phyloP scores from a whole-genome alignment of 768 basidiomycete species.

The Lenzites betulinus region DNA sequence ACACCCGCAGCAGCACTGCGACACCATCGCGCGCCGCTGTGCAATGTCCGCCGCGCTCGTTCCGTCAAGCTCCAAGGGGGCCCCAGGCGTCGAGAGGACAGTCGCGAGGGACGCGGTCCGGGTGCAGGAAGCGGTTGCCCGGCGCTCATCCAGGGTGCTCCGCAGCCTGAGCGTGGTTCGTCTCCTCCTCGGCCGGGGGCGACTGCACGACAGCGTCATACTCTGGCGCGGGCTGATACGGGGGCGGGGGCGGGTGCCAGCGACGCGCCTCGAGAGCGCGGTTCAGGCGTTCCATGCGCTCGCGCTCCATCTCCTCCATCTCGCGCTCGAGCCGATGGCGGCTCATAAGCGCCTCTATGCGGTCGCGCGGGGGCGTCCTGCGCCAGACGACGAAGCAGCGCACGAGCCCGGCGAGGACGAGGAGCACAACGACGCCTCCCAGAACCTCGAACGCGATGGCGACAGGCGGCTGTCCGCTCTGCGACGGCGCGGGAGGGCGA shows the following conservation, averaged over 20 bases:
- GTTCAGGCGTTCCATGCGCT: conserved; percentile 30
- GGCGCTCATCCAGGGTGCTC: no score
- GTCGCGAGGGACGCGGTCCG: neutral
- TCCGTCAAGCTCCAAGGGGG: no score
- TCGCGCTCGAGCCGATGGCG: conserved; percentile 53
- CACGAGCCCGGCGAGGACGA: conserved; percentile 38
- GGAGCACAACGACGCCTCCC: conserved; percentile 42
- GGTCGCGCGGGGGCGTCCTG: conserved; percentile 48
- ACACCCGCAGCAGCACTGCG: conserved; percentile 5
- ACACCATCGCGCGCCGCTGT: neutral
- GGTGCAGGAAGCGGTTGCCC: no score
- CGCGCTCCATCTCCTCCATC: conserved; percentile 49
- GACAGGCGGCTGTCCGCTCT: conserved; percentile 30
- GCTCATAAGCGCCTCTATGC: conserved; percentile 43
- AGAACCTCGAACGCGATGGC: conserved; percentile 49
- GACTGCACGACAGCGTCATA: conserved; percentile 36
- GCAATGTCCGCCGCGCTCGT: neutral
- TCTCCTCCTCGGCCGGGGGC: neutral
- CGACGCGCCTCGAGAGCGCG: conserved; percentile 27
- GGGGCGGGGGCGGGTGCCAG: conserved; percentile 49
- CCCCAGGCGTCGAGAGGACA: no score
- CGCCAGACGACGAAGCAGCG: conserved; percentile 48
- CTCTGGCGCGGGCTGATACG: conserved; percentile 53
- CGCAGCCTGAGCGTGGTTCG: no score
- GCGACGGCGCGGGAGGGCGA: conserved; percentile 10